phyloP scores from a whole-genome alignment of 148 eudicot genomes.

The Polygonum aviculare region DNA sequence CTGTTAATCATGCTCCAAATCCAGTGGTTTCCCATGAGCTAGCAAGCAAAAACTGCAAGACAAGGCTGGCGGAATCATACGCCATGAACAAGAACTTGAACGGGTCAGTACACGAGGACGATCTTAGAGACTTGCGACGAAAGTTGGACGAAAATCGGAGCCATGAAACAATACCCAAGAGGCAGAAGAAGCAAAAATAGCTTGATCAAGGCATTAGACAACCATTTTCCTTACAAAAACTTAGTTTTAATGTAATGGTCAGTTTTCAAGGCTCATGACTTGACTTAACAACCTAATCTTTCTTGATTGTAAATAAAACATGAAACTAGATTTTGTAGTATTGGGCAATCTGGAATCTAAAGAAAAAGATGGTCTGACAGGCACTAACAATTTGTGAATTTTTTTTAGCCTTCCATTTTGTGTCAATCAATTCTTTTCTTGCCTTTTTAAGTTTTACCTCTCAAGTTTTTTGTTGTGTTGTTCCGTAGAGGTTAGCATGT shows the following conservation, averaged over 20 bases:
- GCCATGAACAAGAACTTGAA: constrained; percentile 55
- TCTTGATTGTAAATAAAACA: too few species aligned
- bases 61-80: constrained; percentile 67
- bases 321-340: not conserved
- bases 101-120: constrained; percentile 51
- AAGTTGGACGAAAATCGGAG: constrained; percentile 45
- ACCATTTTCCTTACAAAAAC: too few species aligned
- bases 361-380: not conserved
- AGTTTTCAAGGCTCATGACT: too few species aligned
- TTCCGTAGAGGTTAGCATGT: not conserved
- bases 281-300: too few species aligned
- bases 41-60: constrained; percentile 88
- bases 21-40: constrained; percentile 63
- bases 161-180: constrained; percentile 31
- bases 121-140: constrained; percentile 38
- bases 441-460: not conserved
- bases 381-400: not conserved
- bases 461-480: not conserved
- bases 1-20: not conserved
- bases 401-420: not conserved
- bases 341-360: not conserved
- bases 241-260: too few species aligned
- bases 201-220: constrained; percentile 6
- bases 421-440: not conserved
- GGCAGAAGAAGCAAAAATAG: constrained; percentile 31